Percentiles rank a stretch among this genome's conserved stretches.
Conservation (phyloP, 108 stramenopile species). For the Pseudonitzschia pungens region DNA sequence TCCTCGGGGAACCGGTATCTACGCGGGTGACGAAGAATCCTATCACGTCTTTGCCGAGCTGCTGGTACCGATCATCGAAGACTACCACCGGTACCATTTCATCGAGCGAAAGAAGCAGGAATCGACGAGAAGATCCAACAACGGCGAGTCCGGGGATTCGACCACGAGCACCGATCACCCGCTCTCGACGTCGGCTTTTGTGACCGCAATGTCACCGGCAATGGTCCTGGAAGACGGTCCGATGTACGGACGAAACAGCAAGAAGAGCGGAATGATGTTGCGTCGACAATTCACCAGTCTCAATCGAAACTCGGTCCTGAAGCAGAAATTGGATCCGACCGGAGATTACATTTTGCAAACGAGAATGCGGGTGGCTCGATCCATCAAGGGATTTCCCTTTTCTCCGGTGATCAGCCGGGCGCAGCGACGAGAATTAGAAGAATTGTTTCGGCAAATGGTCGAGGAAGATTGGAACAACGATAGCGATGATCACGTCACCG, state of each 20-base stretch:
- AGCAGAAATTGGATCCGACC: conserved; percentile 63
- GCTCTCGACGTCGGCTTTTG: too few relatives aligned
- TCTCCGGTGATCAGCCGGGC: conserved; percentile 68
- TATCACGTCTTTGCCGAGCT: conserved; percentile 75
- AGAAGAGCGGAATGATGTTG: conserved; percentile 24
- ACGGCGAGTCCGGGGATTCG: background rate
- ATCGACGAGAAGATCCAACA: conserved; percentile 10
- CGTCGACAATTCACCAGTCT: conserved; percentile 67
- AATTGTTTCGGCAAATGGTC: conserved; percentile 53
- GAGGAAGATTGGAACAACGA: conserved; percentile 45
- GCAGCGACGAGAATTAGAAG: conserved; percentile 54
- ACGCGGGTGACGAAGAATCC: conserved; percentile 88
- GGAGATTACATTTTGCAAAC: conserved; percentile 87
- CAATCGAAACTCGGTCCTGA: conserved; percentile 61
- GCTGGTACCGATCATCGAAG: conserved; percentile 74
- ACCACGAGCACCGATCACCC: background rate
- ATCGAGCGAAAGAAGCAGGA: conserved; percentile 15
- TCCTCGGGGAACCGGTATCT: conserved; percentile 80
- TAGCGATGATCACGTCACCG: conserved; percentile 28
- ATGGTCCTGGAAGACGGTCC: conserved; percentile 2
- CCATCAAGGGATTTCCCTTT: conserved; percentile 78
- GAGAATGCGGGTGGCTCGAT: conserved; percentile 85
- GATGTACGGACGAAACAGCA: conserved; percentile 22
- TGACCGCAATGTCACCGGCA: conserved; percentile 6
- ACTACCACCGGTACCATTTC: conserved; percentile 55